A percentile compares a stretch with the other conserved stretches of the same genome.
These are phyloP conservation scores for Themeda triandra DNA, from an alignment of 176 grass and related monocot genomes.

Conservation along the genomic window DNA sequence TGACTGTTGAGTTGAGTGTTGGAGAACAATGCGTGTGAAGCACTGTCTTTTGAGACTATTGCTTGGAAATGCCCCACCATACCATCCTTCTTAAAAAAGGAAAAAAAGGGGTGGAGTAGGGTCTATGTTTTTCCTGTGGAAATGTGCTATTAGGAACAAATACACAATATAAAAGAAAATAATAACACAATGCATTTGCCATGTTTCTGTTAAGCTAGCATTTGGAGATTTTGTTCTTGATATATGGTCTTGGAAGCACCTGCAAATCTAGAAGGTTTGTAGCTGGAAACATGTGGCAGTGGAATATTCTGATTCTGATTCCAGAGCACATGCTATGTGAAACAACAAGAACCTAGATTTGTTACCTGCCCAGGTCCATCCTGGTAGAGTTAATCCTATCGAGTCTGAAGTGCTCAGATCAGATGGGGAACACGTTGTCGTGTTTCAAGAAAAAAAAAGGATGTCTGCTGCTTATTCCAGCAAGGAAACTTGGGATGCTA, in stretches of 20 bases:
- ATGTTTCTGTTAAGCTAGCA: neutral
- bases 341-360: neutral
- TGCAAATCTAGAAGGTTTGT: constrained; percentile 12
- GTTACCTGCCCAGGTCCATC: constrained; percentile 6
- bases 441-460: neutral
- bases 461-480: neutral
- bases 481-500: neutral
- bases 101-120: neutral
- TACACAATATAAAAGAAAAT: neutral
- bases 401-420: neutral
- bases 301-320: neutral
- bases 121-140: neutral
- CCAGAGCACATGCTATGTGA: constrained; percentile 19
- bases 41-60: neutral
- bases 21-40: neutral
- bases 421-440: constrained; percentile 21
- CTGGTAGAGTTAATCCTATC: constrained; percentile 1
- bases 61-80: neutral
- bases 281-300: constrained; percentile 18
- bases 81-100: neutral
- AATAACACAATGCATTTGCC: neutral
- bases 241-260: neutral
- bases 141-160: neutral
- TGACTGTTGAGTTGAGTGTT: neutral
- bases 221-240: neutral